Conservation (phyloP, 495 filamentous ascomycete genomes). For the Aspergillus baeticus region DNA sequence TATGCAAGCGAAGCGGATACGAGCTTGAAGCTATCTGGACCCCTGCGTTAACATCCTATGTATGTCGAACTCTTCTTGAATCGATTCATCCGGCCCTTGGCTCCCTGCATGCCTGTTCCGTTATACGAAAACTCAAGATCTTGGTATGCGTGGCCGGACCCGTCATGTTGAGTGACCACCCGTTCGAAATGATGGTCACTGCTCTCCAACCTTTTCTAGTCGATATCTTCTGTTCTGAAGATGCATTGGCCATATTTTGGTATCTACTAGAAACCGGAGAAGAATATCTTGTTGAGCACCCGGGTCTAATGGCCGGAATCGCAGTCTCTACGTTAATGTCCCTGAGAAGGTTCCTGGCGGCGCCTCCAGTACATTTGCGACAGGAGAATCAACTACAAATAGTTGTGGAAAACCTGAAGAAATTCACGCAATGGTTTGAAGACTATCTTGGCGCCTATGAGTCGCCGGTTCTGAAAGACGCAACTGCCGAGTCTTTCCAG, state of each 20-base stretch:
- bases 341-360: conserved; percentile 67
- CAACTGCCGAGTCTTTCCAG: conserved; percentile 56
- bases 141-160: conserved; percentile 74
- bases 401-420: conserved; percentile 64
- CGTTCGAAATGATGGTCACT: conserved; percentile 88
- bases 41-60: conserved; percentile 67
- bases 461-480: conserved; percentile 45
- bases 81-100: conserved; percentile 85
- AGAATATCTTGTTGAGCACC: conserved; percentile 58
- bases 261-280: conserved; percentile 75
- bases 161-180: conserved; percentile 71
- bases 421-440: conserved; percentile 71
- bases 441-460: conserved; percentile 57
- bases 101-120: conserved; percentile 78
- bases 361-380: conserved; percentile 65
- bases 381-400: conserved; percentile 72
- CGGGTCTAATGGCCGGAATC: conserved; percentile 76
- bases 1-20: conserved; percentile 68
- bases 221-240: conserved; percentile 85
- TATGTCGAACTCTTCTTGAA: conserved; percentile 75
- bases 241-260: conserved; percentile 82
- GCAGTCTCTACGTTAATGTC: conserved; percentile 73
- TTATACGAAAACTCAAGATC: conserved; percentile 82
- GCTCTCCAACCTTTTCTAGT: conserved; percentile 75
- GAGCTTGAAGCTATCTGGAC: conserved; percentile 72